These are phyloP conservation scores for Dendrocalamus sinicus DNA, from an alignment of 176 grass and related monocot species.

Conservation along the genomic window DNA sequence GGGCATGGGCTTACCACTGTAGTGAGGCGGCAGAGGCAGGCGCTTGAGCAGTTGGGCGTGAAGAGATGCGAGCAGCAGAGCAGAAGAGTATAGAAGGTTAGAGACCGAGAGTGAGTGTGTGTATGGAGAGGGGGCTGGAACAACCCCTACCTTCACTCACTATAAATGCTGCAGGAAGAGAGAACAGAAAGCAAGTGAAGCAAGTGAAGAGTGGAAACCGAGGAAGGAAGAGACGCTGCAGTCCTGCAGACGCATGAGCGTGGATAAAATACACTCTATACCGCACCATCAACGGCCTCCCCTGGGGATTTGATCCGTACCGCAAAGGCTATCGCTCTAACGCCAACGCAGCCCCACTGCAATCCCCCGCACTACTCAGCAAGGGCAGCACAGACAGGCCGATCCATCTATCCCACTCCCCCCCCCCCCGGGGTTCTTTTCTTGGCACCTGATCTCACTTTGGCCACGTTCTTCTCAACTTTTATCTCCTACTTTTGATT, in stretches of 20 bases:
- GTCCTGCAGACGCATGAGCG: constrained; percentile 25
- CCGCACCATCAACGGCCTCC: neutral
- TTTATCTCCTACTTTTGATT: no score
- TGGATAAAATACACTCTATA: neutral
- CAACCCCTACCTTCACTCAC: no score
- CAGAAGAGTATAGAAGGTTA: neutral
- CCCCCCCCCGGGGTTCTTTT: no score
- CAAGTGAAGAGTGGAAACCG: neutral
- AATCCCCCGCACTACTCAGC: no score
- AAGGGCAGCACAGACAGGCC: no score
- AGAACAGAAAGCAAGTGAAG: constrained; percentile 34
- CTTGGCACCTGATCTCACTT: no score
- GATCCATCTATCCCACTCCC: no score
- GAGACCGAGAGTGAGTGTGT: neutral
- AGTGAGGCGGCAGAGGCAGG: neutral
- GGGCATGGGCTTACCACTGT: constrained; percentile 3
- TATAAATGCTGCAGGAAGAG: constrained; percentile 25
- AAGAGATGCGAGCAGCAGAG: neutral
- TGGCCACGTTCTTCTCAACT: no score
- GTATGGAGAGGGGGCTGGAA: constrained; percentile 19
- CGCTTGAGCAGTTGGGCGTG: constrained; percentile 4
- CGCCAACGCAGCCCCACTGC: neutral
- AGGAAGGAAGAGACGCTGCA: neutral
- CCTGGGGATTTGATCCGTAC: constrained; percentile 30
- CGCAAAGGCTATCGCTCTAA: no score